Evolutionary conservation across 768 basidiomycete species (phyloP).

Genomic region (Tricholoma hemisulphureum): DNA sequence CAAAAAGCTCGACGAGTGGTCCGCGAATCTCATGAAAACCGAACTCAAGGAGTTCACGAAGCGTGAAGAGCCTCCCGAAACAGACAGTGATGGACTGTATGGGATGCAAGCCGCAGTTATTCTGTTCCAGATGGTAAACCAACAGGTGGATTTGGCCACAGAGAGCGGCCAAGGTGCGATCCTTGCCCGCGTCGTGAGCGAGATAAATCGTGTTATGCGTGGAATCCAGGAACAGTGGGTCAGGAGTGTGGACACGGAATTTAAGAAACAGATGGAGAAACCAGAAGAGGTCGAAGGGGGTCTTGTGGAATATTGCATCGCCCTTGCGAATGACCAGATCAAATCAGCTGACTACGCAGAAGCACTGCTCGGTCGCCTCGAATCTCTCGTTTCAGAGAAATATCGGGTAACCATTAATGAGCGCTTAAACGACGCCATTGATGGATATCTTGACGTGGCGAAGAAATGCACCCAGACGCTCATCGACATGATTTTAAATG

Average conservation of each 20-base stretch:
- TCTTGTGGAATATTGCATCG: slow-evolving; percentile 93
- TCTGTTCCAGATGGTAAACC: slow-evolving; percentile 97
- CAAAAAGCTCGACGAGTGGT: slow-evolving; percentile 96
- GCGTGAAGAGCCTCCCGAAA: slow-evolving; percentile 82
- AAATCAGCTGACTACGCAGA: slow-evolving; percentile 95
- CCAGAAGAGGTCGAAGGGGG: slow-evolving; percentile 86
- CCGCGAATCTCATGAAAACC: slow-evolving; percentile 87
- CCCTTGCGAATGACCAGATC: slow-evolving; percentile 96
- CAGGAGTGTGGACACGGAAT: slow-evolving; percentile 77
- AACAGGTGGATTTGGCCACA: slow-evolving; percentile 90
- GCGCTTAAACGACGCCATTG: slow-evolving; percentile 91
- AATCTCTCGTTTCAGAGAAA: slow-evolving; percentile 91
- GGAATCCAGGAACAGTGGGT: slow-evolving; percentile 86
- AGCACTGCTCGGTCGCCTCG: slow-evolving; percentile 77
- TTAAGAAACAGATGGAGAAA: slow-evolving; percentile 84
- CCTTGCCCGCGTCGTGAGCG: slow-evolving; percentile 84
- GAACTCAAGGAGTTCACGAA: slow-evolving; percentile 83
- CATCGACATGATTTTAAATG: slow-evolving; percentile 94
- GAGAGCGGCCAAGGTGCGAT: slow-evolving; percentile 96
- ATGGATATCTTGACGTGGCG: slow-evolving; percentile 96
- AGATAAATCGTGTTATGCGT: slow-evolving; percentile 87
- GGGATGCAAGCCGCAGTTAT: slow-evolving; percentile 92
- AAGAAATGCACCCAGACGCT: slow-evolving; percentile 96
- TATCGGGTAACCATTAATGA: slow-evolving; percentile 82
- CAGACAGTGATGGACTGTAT: slow-evolving; percentile 86